A percentile compares a stretch with the other conserved stretches of the same genome.
Conservation (phyloP, 495 filamentous ascomycete genomes). For the Penicillium antarcticum region DNA sequence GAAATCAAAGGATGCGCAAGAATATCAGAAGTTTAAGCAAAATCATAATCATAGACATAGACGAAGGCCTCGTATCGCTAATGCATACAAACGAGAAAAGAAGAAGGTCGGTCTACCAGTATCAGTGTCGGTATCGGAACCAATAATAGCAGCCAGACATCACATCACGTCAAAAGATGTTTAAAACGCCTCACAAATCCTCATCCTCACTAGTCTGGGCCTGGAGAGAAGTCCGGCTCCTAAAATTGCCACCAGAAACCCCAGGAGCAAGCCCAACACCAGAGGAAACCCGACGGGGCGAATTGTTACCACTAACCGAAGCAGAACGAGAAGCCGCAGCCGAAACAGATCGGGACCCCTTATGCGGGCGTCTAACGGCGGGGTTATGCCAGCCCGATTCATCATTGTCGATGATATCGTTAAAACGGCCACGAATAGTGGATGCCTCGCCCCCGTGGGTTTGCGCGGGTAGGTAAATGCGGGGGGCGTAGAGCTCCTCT, state of each 20-base stretch:
- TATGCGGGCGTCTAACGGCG: not conserved
- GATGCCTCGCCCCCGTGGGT: not conserved
- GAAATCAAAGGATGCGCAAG: no score
- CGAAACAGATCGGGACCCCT: constrained; percentile 8
- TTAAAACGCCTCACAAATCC: not conserved
- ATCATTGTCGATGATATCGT: constrained; percentile 13
- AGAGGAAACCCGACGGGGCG: not conserved
- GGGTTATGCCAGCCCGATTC: constrained; percentile 18
- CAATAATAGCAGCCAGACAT: not conserved
- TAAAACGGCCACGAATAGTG: not conserved
- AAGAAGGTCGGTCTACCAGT: no score
- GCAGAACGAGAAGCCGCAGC: not conserved
- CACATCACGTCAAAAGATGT: no score
- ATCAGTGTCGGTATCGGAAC: no score
- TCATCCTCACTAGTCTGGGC: not conserved
- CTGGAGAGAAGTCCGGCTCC: not conserved
- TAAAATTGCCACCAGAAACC: not conserved
- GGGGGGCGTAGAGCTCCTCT: constrained; percentile 27
- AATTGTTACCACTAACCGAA: not conserved
- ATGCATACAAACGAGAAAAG: no score
- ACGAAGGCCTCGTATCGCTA: no score
- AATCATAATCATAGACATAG: no score
- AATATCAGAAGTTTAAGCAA: no score
- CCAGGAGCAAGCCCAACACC: not conserved
- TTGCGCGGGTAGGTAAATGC: constrained; percentile 21